phyloP scores from a whole-genome alignment of 495 filamentous ascomycete genomes.

The Podospora pseudopauciseta region DNA sequence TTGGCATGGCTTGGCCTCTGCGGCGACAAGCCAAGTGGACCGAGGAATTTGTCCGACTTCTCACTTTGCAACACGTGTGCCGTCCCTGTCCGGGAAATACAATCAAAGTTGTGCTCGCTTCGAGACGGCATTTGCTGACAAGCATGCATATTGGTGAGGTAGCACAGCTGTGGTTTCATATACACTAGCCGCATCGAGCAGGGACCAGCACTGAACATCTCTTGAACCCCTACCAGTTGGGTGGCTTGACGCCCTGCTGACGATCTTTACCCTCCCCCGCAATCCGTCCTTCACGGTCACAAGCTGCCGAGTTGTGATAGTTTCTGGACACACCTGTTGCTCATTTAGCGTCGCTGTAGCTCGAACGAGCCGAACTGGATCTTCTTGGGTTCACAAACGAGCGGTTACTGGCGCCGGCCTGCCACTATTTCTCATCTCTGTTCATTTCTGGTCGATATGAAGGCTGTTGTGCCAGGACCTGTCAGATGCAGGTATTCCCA shows the following conservation, averaged over 20 bases:
- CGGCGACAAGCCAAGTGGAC: not conserved
- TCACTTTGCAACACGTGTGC: not conserved
- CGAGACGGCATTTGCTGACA: too few species aligned
- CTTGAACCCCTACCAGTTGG: not conserved
- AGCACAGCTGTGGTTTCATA: not conserved
- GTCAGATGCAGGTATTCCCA: conserved; percentile 4
- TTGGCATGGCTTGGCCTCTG: not conserved
- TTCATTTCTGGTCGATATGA: not conserved
- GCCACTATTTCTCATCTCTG: conserved; percentile 1
- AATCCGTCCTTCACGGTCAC: not conserved
- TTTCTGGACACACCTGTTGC: not conserved
- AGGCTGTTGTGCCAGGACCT: not conserved
- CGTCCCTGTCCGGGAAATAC: too few species aligned
- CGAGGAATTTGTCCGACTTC: not conserved
- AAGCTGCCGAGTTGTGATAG: not conserved
- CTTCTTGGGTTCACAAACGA: not conserved
- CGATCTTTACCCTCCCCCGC: not conserved
- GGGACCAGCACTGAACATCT: not conserved
- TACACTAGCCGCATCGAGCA: not conserved
- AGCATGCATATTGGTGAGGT: not conserved
- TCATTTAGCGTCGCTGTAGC: not conserved
- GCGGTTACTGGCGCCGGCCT: not conserved
- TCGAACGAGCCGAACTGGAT: not conserved
- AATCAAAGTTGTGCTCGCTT: not conserved
- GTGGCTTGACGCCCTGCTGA: not conserved